Evolutionary conservation across 495 filamentous ascomycete species (phyloP), one percentile per base, ranked within the genome.

Genomic region (Umbilicaria muhlenbergii): DNA sequence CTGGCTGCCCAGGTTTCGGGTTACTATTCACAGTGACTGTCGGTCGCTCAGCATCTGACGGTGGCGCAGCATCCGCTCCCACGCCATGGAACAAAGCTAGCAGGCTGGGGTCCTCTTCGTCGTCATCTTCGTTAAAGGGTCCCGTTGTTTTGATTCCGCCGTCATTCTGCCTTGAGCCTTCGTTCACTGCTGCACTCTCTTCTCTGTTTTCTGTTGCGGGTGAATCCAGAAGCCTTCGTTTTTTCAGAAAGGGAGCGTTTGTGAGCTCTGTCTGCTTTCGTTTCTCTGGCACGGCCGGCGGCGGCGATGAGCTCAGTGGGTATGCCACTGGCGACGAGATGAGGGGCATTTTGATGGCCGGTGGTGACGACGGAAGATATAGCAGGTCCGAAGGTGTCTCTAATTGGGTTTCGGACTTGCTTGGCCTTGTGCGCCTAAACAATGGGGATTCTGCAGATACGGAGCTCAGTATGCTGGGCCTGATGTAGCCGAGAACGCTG

Each of bases 241-340:
- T 61, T 43, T 34, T 19, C 38, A 62, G 56, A 51, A 65, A 56
- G 17, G 59, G 39, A 31, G 48, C 32, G 42, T 64, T 55, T 33
- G 55, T 44, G 51, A 59, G 57, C 47, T 63, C 61, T 34, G 64
- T 60, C 41, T 64, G 67, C 54, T 75, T 80, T 36, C 47, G 50
- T 24, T 35, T 40, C 19, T 47, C 42, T 13, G 34, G 54, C 19
- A 54, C 35, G 28, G 40, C 39, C 18, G 63, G 56, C 7, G 63
- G 56, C 7, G 73, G 69, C 6, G 69, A 66, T 3, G 73, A 75
- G 48, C 66, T 74, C 12, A 65, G 58, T 1, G 77, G 74, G 50
- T 74, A 74, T n/a, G 60, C 54, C 13, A 74, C 57, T 16, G 78
- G 75, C 13, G 79, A 80, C 2, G 80, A 81, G 12, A 75, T 68